These are phyloP conservation scores for Acacia crassicarpa DNA, from an alignment of 306 rosid genomes.

Conservation along the genomic window DNA sequence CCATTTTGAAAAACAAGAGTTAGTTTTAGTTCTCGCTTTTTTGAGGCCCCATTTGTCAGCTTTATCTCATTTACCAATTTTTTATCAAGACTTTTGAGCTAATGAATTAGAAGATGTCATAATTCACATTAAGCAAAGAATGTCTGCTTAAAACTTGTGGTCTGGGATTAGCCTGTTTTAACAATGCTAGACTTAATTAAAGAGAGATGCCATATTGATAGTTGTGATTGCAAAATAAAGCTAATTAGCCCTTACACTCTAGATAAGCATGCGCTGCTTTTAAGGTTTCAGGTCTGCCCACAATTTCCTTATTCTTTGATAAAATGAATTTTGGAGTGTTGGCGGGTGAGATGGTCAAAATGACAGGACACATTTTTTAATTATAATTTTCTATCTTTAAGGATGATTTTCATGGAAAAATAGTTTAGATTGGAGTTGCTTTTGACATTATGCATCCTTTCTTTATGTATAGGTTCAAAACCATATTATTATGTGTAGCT, in stretches of 20 bases:
- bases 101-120: not conserved
- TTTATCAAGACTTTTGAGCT: not conserved
- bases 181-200: not conserved
- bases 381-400: slow-evolving; percentile 15
- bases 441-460: slow-evolving; percentile 7
- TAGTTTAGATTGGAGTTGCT: slow-evolving; percentile 20
- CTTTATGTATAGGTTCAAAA: slow-evolving; percentile 21
- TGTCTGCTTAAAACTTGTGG: not conserved
- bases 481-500: slow-evolving; percentile 19
- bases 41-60: not conserved
- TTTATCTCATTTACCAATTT: not conserved
- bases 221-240: not conserved
- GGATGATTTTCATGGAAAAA: slow-evolving; percentile 14
- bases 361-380: slow-evolving; percentile 3
- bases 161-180: not conserved
- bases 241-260: not conserved
- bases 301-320: slow-evolving; percentile 15
- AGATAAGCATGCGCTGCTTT: slow-evolving; percentile 14
- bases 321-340: slow-evolving; percentile 14
- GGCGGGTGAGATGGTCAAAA: slow-evolving; percentile 15
- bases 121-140: slow-evolving; percentile 1
- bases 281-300: not conserved
- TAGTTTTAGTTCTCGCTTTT: not conserved
- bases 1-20: not conserved
- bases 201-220: not conserved